Evolutionary conservation across 1,139 yeast genomes (phyloP).

Genomic region (Yamadazyma aaseri): DNA sequence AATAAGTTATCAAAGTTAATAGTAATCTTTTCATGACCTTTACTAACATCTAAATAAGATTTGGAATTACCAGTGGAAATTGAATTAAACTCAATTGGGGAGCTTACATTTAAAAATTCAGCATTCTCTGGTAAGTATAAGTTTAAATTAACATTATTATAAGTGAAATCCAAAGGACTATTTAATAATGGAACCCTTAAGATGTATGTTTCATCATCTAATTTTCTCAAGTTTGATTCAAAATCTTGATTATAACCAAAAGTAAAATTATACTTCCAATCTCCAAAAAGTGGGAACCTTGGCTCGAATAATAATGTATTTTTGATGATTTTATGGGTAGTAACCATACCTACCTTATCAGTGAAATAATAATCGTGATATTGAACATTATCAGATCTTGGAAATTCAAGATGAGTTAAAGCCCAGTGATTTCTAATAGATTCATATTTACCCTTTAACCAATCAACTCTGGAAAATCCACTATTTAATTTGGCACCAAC

Average conservation of each 20-base stretch:
- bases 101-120: conserved; percentile 53
- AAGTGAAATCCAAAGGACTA: conserved; percentile 67
- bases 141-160: conserved; percentile 59
- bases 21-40: conserved; percentile 80
- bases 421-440: conserved; percentile 45
- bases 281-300: conserved; percentile 91
- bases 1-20: conserved; percentile 61
- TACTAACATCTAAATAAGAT: conserved; percentile 72
- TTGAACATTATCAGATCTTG: conserved; percentile 36
- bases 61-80: conserved; percentile 43
- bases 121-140: conserved; percentile 91
- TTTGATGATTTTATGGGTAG: conserved; percentile 61
- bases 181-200: conserved; percentile 70
- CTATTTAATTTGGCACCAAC: conserved; percentile 64
- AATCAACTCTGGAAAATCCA: conserved; percentile 79
- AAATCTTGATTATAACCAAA: conserved; percentile 82
- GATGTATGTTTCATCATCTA: conserved; percentile 54
- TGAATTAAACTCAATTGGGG: conserved; percentile 50
- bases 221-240: conserved; percentile 47
- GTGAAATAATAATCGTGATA: conserved; percentile 70
- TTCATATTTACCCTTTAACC: conserved; percentile 56
- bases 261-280: conserved; percentile 95
- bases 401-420: conserved; percentile 56
- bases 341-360: conserved; percentile 93
- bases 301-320: conserved; percentile 67